These are phyloP conservation scores for Mortierella hygrophila DNA, from an alignment of 192 early-diverging fungal species.

Conservation along the genomic window DNA sequence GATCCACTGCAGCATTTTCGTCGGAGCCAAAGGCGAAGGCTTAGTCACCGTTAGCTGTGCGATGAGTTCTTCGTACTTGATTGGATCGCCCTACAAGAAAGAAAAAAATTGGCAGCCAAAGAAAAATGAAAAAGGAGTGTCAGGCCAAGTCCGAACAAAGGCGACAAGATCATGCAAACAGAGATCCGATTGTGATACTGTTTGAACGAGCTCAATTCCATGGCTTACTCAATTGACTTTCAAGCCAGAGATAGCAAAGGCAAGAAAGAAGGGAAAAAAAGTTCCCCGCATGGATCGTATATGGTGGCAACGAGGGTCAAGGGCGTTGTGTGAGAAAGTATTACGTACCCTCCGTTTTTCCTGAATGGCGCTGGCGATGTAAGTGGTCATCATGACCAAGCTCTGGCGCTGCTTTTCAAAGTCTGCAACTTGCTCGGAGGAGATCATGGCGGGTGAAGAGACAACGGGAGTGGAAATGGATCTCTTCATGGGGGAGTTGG, in stretches of 20 bases:
- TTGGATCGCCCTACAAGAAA: slow-evolving; percentile 31
- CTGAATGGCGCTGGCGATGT: slow-evolving; percentile 44
- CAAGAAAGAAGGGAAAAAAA: neutral
- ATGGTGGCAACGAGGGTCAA: neutral
- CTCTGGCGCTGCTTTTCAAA: slow-evolving; percentile 49
- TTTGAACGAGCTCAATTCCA: neutral
- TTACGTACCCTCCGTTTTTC: slow-evolving; percentile 41
- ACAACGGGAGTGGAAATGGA: slow-evolving; percentile 33
- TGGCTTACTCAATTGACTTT: neutral
- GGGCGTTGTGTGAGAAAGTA: neutral
- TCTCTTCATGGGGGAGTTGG: slow-evolving; percentile 36
- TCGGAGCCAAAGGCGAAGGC: slow-evolving; percentile 29
- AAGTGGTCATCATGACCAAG: slow-evolving; percentile 46
- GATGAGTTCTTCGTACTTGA: slow-evolving; percentile 44
- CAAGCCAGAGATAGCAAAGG: neutral
- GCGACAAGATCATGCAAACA: neutral
- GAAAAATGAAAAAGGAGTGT: neutral
- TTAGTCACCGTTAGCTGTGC: slow-evolving; percentile 48
- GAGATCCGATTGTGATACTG: neutral
- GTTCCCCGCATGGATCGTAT: neutral
- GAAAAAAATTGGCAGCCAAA: slow-evolving; percentile 11
- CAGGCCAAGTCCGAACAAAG: neutral
- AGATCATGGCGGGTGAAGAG: slow-evolving; percentile 38
- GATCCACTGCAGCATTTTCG: slow-evolving; percentile 59
- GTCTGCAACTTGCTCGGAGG: slow-evolving; percentile 32